Base-by-base conservation (phyloP, 164 flowering plant genomes). In the Aristolochia californica region DNA sequence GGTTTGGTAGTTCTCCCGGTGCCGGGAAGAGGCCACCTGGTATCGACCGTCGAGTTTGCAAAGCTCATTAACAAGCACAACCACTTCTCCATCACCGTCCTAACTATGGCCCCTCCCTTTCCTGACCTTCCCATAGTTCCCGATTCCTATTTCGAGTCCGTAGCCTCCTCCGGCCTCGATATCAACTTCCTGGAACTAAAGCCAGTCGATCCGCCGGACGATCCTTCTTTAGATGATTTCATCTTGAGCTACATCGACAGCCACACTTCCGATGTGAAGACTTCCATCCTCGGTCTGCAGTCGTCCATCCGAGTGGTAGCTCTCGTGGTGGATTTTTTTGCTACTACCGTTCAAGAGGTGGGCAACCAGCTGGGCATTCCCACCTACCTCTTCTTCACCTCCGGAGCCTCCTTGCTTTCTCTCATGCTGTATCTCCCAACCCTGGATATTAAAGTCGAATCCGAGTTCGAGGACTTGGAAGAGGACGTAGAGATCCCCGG, bases 381-480 rank as follows among this genome's bases (percentile, higher is more conserved):
- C 2, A 1, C 48, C 13, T 63, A 63, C 56, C 12, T 63, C 30
- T 63, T 27, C 60, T 57, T 57, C 48, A n/a, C 61, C 2, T 48
- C 56, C 18, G 48, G 43, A 2, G 56, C 61, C 0, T 48, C 17
- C 21, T 5, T 34, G 24, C 48, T 63, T 2, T 23, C 43, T 3
- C 56, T 63, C 61, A 56, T 63, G 61, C 61, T 63, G 55, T 43
- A 57, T 16, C 66, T 63, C 25, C 61, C 64, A 2, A 53, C 45
- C 27, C 55, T 60, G 13, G 40, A 60, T 0, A 9, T 2, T 9
- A 38, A 30, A n/a, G 21, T 50, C 2, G 30, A 43, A 5, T 21
- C 23, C 23, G 48, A 48, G 13, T 49, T 56, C 12, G 25, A 17
- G 12, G 66, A 63, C 13, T 38, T 34, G 43, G 18, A 56, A 15